Evolutionary conservation across 2,329 filamentous ascomycete species (phyloP).

Genomic region (Xylaria sp.): DNA sequence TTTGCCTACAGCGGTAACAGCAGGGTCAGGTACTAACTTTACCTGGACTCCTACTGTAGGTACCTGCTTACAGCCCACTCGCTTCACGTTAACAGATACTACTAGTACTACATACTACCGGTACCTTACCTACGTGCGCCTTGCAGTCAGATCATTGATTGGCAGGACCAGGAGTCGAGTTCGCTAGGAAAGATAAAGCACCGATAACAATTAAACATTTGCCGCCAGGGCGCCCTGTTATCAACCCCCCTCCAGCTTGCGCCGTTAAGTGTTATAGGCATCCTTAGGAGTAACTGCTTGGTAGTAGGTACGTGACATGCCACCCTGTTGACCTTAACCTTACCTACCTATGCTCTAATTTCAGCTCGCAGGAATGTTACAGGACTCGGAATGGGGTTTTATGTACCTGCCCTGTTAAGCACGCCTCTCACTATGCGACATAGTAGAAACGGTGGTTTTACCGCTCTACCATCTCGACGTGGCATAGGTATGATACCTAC

Average conservation of each 20-base stretch:
- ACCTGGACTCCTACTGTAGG: too few species aligned
- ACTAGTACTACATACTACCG: not conserved
- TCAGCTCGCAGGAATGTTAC: not conserved
- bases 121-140: not conserved
- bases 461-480: too few species aligned
- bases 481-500: too few species aligned
- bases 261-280: not conserved
- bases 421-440: not conserved
- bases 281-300: not conserved
- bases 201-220: conserved; percentile 1
- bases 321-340: not conserved
- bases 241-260: too few species aligned
- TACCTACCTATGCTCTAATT: not conserved
- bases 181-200: conserved; percentile 20
- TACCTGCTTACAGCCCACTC: not conserved
- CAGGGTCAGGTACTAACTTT: not conserved
- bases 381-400: not conserved
- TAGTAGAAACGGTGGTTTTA: too few species aligned
- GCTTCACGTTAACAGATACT: not conserved
- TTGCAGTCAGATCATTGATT: conserved; percentile 22
- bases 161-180: not conserved
- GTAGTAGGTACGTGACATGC: not conserved
- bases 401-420: not conserved
- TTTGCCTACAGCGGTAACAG: not conserved
- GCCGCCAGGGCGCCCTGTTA: not conserved